Evolutionary conservation across 2,329 filamentous ascomycete species (phyloP).

Genomic region (Diaporthe velutina): DNA sequence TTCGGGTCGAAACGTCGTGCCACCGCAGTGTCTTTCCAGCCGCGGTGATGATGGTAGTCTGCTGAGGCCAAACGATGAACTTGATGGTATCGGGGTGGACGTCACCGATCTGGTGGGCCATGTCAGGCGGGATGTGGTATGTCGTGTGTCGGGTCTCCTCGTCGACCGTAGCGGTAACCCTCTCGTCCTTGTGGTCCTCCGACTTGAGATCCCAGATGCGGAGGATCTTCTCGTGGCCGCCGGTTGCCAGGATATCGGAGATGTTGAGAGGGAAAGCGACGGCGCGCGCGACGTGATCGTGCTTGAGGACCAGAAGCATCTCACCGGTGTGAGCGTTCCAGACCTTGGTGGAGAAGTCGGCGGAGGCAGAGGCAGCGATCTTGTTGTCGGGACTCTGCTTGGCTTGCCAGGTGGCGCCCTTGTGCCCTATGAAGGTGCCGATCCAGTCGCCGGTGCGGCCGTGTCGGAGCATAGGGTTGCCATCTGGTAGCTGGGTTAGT

Average conservation of each 20-base stretch:
- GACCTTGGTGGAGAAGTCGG: constrained; percentile 95
- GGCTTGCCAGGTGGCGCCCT: constrained; percentile 97
- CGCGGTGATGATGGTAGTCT: constrained; percentile 90
- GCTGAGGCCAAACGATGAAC: constrained; percentile 92
- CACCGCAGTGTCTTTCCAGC: constrained; percentile 93
- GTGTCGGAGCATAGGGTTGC: constrained; percentile 98
- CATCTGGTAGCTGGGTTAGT: constrained; percentile 69
- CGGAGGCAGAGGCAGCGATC: constrained; percentile 91
- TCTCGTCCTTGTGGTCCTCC: constrained; percentile 62
- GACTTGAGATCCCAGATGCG: constrained; percentile 86
- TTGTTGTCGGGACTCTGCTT: constrained; percentile 89
- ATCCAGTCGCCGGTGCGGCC: constrained; percentile 98
- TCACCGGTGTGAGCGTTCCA: constrained; percentile 98
- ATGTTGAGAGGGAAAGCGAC: constrained; percentile 89
- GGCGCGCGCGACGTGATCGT: constrained; percentile 95
- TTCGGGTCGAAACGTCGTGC: constrained; percentile 87
- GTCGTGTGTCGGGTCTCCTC: constrained; percentile 51
- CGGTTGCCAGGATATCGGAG: constrained; percentile 89
- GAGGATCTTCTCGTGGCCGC: constrained; percentile 96
- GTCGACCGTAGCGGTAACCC: constrained; percentile 48
- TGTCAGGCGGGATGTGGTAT: constrained; percentile 68
- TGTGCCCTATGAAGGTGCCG: constrained; percentile 97
- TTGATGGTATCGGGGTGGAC: constrained; percentile 93
- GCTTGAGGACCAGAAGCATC: constrained; percentile 86
- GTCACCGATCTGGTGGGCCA: constrained; percentile 87